Percentiles rank a stretch among this genome's conserved stretches.
Conservation (phyloP, 2,329 filamentous ascomycete genomes). For the Pseudogymnoascus sp. region DNA sequence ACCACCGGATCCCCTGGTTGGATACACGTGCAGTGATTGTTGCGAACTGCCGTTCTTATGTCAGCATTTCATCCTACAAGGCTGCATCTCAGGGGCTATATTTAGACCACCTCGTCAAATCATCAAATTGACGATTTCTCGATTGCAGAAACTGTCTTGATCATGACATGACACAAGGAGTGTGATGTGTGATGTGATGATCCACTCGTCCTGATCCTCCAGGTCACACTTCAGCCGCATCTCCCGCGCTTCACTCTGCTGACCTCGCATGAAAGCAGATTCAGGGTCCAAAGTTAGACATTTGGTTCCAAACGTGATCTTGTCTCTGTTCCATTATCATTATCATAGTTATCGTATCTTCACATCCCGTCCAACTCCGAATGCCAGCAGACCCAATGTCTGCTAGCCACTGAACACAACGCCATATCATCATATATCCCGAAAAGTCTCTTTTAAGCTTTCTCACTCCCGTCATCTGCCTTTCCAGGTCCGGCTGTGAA, state of each 20-base stretch:
- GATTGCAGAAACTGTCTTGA: neutral
- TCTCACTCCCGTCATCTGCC: neutral
- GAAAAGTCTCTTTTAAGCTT: neutral
- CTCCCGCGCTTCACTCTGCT: neutral
- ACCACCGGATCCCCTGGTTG: constrained; percentile 6
- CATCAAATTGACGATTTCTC: neutral
- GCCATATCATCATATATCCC: neutral
- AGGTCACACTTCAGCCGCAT: neutral
- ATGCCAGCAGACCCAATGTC: neutral
- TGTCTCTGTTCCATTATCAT: neutral
- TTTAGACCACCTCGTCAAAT: neutral
- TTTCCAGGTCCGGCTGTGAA: constrained; percentile 17
- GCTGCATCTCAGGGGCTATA: neutral
- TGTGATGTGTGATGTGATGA: neutral
- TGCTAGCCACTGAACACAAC: neutral
- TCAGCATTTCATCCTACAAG: constrained; percentile 1
- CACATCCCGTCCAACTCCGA: neutral
- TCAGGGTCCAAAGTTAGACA: neutral
- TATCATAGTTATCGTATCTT: neutral
- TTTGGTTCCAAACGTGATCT: neutral
- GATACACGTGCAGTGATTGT: constrained; percentile 6
- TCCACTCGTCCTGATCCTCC: neutral
- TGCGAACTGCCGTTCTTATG: constrained; percentile 6
- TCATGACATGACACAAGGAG: neutral
- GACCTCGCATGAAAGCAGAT: neutral